Conservation (phyloP, 768 basidiomycete species). For the Cystofilobasidium macerans region DNA sequence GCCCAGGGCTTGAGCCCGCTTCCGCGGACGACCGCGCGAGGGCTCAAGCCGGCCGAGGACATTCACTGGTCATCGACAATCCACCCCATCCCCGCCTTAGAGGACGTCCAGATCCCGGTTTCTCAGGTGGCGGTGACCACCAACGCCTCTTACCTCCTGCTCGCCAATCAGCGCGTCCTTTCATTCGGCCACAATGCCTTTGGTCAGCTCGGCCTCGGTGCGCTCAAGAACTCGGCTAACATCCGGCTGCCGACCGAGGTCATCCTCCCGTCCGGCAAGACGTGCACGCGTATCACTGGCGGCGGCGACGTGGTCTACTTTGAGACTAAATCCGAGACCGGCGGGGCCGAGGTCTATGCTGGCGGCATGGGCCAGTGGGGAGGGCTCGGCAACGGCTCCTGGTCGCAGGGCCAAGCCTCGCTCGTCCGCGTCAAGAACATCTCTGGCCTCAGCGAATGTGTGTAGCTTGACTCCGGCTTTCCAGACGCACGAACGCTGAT, state of each 20-base stretch:
- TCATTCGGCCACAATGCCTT: conserved; percentile 18
- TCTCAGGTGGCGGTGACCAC: conserved; percentile 17
- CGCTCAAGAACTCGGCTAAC: conserved; percentile 16
- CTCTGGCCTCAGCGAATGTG: conserved; percentile 17
- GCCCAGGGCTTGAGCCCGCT: neutral
- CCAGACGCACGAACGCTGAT: too few species aligned
- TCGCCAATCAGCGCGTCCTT: conserved; percentile 10
- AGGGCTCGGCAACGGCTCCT: conserved; percentile 21
- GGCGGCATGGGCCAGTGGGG: conserved; percentile 17
- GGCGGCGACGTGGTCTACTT: conserved; percentile 13
- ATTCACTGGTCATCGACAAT: conserved; percentile 23
- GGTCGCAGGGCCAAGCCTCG: conserved; percentile 10
- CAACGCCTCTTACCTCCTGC: conserved; percentile 2
- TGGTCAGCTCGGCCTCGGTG: conserved; percentile 20
- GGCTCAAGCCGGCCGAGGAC: conserved; percentile 21
- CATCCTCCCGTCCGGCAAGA: conserved; percentile 6
- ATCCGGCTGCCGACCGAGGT: conserved; percentile 19
- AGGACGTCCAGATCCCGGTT: conserved; percentile 3
- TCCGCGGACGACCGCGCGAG: neutral
- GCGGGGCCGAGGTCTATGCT: conserved; percentile 11
- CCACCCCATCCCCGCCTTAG: conserved; percentile 17
- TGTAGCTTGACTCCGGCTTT: neutral
- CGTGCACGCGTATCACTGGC: conserved; percentile 4
- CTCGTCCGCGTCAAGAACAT: conserved; percentile 19
- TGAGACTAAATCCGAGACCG: neutral